Percentiles rank a stretch among this genome's conserved stretches.
Evolutionary conservation across 179 eudicot genomes (phyloP).

Genomic region (Beta macrorhiza): DNA sequence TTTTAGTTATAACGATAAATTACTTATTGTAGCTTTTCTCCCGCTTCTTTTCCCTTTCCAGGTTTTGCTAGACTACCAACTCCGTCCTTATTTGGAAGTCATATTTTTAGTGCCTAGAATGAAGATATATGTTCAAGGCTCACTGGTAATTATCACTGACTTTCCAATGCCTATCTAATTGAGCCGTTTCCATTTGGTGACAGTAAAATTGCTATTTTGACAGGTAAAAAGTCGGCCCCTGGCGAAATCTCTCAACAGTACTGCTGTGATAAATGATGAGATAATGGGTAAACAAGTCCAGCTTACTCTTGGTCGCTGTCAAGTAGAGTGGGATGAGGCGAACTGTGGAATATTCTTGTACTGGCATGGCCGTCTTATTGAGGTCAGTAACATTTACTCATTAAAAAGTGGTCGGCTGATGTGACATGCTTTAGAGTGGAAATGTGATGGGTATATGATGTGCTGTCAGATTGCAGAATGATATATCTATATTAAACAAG

Average conservation of each 20-base stretch:
- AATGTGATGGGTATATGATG: no score
- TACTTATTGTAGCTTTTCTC: conserved; percentile 14
- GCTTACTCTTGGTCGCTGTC: conserved; percentile 61
- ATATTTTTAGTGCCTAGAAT: conserved; percentile 68
- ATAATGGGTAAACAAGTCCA: conserved; percentile 53
- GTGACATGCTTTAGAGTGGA: background rate
- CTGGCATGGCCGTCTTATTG: conserved; percentile 85
- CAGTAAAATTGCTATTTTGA: background rate
- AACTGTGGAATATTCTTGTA: conserved; percentile 75
- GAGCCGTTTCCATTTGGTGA: background rate
- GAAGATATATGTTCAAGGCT: conserved; percentile 73
- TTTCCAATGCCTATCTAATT: background rate
- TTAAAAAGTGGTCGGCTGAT: background rate
- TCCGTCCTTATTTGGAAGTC: conserved; percentile 64
- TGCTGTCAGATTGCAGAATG: no score
- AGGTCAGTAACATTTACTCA: conserved; percentile 38
- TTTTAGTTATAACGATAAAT: background rate
- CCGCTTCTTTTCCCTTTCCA: conserved; percentile 24
- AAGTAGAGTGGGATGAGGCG: conserved; percentile 64
- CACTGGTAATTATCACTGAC: conserved; percentile 43
- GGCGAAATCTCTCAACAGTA: conserved; percentile 52
- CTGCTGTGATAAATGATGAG: conserved; percentile 42
- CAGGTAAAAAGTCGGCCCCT: conserved; percentile 71
- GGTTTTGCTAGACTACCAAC: conserved; percentile 72
- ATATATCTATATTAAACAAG: background rate